These are phyloP conservation scores for Gonapodya sp. DNA, from an alignment of 192 early-diverging fungal genomes.

Conservation along the genomic window DNA sequence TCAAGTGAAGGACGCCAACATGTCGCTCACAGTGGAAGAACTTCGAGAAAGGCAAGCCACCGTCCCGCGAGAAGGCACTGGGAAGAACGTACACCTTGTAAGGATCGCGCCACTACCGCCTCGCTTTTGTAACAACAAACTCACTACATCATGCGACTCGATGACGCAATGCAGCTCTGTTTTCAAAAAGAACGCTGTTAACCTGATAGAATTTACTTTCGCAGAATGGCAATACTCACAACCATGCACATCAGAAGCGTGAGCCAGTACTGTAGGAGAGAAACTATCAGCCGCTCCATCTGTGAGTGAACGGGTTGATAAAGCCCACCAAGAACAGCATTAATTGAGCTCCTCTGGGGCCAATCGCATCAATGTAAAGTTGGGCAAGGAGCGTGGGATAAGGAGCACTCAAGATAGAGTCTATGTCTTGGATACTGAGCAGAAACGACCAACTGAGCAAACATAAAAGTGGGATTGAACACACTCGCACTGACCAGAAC, in stretches of 20 bases:
- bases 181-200: too few species aligned
- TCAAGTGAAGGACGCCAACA: too few species aligned
- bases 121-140: too few species aligned
- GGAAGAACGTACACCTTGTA: too few species aligned
- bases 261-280: not conserved
- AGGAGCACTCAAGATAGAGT: not conserved
- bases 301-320: not conserved
- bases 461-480: too few species aligned
- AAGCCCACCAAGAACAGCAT: slow-evolving; percentile 1
- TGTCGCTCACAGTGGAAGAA: slow-evolving; percentile 13
- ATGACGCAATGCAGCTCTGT: too few species aligned
- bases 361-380: not conserved
- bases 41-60: not conserved
- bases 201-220: too few species aligned
- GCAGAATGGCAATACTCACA: not conserved
- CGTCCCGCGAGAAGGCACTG: slow-evolving; percentile 15
- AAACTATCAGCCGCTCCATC: too few species aligned
- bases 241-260: not conserved
- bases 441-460: not conserved
- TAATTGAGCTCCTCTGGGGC: not conserved
- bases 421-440: not conserved
- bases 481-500: not conserved
- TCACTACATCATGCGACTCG: not conserved
- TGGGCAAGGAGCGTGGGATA: not conserved
- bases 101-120: too few species aligned